A percentile compares a stretch with the other conserved stretches of the same genome.
These are phyloP conservation scores for Orbilia javanica DNA, from an alignment of 2,329 filamentous ascomycete genomes.

Conservation along the genomic window DNA sequence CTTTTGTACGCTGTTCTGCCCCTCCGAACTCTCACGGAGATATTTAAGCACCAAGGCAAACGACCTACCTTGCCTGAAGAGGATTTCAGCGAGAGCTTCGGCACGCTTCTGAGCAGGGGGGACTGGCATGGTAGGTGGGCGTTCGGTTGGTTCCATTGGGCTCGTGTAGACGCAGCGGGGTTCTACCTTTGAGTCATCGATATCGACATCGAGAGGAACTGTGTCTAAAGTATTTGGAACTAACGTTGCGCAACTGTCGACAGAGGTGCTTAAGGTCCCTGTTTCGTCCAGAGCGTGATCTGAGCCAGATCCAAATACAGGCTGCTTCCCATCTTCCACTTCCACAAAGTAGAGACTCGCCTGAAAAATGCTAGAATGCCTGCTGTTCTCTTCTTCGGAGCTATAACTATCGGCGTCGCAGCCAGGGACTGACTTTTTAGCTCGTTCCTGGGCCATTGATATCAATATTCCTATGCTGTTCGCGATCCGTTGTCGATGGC, in stretches of 20 bases:
- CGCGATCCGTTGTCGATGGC: no score
- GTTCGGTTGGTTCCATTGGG: conserved; percentile 39
- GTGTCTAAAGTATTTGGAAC: conserved; percentile 8
- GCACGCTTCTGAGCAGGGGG: conserved; percentile 36
- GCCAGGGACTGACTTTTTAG: not conserved
- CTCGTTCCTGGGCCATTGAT: not conserved
- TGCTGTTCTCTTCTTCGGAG: conserved; percentile 44
- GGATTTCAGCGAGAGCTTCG: conserved; percentile 47
- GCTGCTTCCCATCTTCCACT: conserved; percentile 21
- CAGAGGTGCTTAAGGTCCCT: conserved; percentile 22
- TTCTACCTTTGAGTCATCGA: conserved; percentile 20
- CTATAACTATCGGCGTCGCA: conserved; percentile 42
- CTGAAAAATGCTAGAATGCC: conserved; percentile 55
- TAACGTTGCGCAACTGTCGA: conserved; percentile 42
- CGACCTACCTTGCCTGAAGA: conserved; percentile 50
- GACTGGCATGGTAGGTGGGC: conserved; percentile 33
- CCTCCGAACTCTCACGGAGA: not conserved
- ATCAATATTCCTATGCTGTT: not conserved
- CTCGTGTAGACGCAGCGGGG: conserved; percentile 33
- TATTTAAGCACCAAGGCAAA: not conserved
- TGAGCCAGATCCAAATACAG: not conserved
- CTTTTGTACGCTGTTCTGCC: no score
- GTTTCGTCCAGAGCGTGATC: not conserved
- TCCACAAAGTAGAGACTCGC: conserved; percentile 32
- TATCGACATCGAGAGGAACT: not conserved